Conservation (phyloP, 2,329 filamentous ascomycete species). For the Periconia macrospinosa region DNA sequence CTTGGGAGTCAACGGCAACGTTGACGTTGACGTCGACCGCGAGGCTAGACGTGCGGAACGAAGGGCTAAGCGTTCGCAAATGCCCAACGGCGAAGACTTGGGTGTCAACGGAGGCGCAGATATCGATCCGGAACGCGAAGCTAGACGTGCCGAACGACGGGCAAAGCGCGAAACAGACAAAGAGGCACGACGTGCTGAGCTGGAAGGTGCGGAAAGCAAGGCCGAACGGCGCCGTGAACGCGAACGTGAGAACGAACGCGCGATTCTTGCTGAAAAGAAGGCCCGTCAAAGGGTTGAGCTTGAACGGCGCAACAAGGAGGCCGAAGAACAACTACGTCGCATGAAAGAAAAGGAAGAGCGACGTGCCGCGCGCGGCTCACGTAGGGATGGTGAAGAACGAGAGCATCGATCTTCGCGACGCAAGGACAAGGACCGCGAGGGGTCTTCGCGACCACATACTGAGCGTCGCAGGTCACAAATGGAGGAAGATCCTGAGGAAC, state of each 20-base stretch:
- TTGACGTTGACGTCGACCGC: constrained; percentile 36
- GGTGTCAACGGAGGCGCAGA: constrained; percentile 33
- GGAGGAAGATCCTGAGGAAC: constrained; percentile 40
- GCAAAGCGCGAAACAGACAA: constrained; percentile 41
- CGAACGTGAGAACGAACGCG: constrained; percentile 37
- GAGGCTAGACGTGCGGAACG: constrained; percentile 43
- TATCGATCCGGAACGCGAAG: constrained; percentile 40
- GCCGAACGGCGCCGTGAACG: constrained; percentile 42
- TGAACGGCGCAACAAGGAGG: constrained; percentile 41
- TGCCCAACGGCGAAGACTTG: constrained; percentile 21
- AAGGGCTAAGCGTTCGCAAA: constrained; percentile 19
- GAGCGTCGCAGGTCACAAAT: constrained; percentile 41
- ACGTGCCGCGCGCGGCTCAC: constrained; percentile 34
- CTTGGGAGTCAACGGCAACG: constrained; percentile 26
- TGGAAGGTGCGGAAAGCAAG: constrained; percentile 40
- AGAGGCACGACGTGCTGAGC: constrained; percentile 31
- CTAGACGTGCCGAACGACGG: constrained; percentile 39
- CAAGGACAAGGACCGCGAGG: constrained; percentile 36
- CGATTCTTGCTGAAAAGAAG: constrained; percentile 40
- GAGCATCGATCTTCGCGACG: constrained; percentile 39
- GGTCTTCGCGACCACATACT: constrained; percentile 29
- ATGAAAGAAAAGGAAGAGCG: constrained; percentile 44
- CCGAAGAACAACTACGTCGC: constrained; percentile 42
- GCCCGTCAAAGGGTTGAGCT: constrained; percentile 40
- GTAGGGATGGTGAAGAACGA: constrained; percentile 35